Percentiles rank a stretch among this genome's conserved stretches.
phyloP scores from a whole-genome alignment of 2,329 filamentous ascomycete genomes.

The Fusarium pseudonygamai region DNA sequence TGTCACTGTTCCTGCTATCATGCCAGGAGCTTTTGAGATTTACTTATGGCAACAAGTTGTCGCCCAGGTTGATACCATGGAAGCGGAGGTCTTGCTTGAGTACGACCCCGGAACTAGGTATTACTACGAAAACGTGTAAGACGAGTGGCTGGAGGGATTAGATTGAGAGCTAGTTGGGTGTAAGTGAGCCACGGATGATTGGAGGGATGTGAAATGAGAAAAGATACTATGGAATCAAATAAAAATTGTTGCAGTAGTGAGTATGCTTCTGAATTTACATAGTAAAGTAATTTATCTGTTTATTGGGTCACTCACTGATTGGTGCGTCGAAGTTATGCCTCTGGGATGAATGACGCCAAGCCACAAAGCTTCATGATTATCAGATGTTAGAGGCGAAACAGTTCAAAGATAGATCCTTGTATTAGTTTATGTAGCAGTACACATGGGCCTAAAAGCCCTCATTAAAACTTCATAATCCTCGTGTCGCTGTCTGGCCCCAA shows the following conservation, averaged over 20 bases:
- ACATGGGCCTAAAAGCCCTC: slow-evolving; percentile 1
- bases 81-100: slow-evolving; percentile 53
- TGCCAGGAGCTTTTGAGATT: slow-evolving; percentile 52
- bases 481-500: background rate
- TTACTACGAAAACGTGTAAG: slow-evolving; percentile 48
- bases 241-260: background rate
- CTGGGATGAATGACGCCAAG: background rate
- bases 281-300: background rate
- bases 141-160: background rate
- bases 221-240: background rate
- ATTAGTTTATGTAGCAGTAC: slow-evolving; percentile 18
- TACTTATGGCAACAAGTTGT: slow-evolving; percentile 52
- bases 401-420: background rate
- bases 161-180: no score
- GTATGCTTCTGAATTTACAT: background rate
- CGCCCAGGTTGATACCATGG: slow-evolving; percentile 49
- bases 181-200: background rate
- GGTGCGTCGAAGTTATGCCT: background rate
- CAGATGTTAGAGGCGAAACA: background rate
- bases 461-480: slow-evolving; percentile 6
- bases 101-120: slow-evolving; percentile 56
- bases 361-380: background rate
- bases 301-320: background rate
- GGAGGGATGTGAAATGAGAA: background rate
- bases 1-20: slow-evolving; percentile 46